Evolutionary conservation across 2,329 filamentous ascomycete genomes (phyloP).

Genomic region (Diaporthe batatas): DNA sequence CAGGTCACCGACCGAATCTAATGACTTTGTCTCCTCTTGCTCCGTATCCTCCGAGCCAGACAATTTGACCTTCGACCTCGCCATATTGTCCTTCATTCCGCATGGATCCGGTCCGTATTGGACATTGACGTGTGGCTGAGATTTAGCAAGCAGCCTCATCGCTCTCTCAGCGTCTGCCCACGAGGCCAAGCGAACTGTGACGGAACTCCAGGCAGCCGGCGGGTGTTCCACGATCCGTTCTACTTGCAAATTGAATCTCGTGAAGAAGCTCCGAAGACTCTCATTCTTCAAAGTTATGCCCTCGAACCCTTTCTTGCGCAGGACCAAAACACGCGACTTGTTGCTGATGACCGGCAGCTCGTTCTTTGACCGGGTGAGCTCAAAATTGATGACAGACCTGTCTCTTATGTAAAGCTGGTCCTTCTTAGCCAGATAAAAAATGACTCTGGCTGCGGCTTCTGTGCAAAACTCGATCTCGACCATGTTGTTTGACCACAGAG

Average conservation of each 20-base stretch:
- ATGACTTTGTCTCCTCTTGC: not conserved
- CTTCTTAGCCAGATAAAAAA: not conserved
- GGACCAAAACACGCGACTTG: not conserved
- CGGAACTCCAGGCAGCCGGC: not conserved
- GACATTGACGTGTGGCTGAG: not conserved
- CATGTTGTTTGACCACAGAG: not conserved
- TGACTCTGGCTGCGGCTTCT: not conserved
- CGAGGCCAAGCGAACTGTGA: not conserved
- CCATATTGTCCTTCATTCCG: not conserved
- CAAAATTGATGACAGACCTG: too few species aligned
- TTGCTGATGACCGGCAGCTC: not conserved
- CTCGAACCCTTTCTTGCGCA: not conserved
- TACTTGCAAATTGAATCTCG: not conserved
- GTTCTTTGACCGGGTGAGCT: not conserved
- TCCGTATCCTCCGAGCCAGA: not conserved
- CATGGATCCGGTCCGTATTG: not conserved
- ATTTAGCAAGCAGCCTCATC: not conserved
- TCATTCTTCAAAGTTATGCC: too few species aligned
- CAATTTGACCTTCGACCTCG: too few species aligned
- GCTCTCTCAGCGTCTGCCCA: not conserved
- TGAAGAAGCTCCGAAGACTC: not conserved
- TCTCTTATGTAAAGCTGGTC: not conserved
- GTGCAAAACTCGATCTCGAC: constrained; percentile 10
- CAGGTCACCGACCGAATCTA: too few species aligned
- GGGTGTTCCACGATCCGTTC: not conserved